Evolutionary conservation across 495 filamentous ascomycete species (phyloP).

Genomic region (Penicillium arizonense): DNA sequence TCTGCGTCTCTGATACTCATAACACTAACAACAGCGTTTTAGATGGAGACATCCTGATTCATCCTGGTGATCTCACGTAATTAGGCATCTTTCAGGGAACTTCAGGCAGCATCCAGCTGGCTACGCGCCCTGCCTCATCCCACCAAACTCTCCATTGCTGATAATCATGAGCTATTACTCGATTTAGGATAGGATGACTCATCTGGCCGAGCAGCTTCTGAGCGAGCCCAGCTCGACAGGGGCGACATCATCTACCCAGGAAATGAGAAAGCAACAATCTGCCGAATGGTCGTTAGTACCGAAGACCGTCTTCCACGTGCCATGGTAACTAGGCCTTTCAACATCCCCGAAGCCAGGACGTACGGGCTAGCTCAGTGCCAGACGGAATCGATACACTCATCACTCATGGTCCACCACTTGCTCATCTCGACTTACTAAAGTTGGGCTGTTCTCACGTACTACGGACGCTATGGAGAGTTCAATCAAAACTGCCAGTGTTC

Average conservation of each 20-base stretch:
- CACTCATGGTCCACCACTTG: slow-evolving; percentile 61
- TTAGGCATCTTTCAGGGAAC: slow-evolving; percentile 55
- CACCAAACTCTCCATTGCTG: slow-evolving; percentile 67
- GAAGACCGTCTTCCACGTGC: slow-evolving; percentile 47
- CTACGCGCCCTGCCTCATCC: slow-evolving; percentile 55
- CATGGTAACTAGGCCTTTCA: slow-evolving; percentile 55
- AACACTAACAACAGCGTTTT: slow-evolving; percentile 56
- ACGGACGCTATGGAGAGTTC: slow-evolving; percentile 61
- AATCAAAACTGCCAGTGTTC: slow-evolving; percentile 70
- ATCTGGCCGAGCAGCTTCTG: slow-evolving; percentile 2
- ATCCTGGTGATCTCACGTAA: slow-evolving; percentile 72
- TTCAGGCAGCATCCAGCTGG: slow-evolving; percentile 66
- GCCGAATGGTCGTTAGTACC: slow-evolving; percentile 52
- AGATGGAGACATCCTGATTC: slow-evolving; percentile 70
- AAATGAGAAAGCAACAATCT: slow-evolving; percentile 41
- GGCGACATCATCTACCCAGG: slow-evolving; percentile 51
- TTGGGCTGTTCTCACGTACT: slow-evolving; percentile 64
- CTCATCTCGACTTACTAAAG: slow-evolving; percentile 59
- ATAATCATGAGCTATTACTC: slow-evolving; percentile 71
- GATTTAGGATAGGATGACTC: slow-evolving; percentile 40
- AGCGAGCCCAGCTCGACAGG: slow-evolving; percentile 36
- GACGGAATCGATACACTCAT: slow-evolving; percentile 68
- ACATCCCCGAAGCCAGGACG: slow-evolving; percentile 26
- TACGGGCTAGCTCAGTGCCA: slow-evolving; percentile 47
- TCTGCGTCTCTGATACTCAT: slow-evolving; percentile 77